These are phyloP conservation scores for Fusarium protoensiforme DNA, from an alignment of 2,329 filamentous ascomycete species.

Conservation along the genomic window DNA sequence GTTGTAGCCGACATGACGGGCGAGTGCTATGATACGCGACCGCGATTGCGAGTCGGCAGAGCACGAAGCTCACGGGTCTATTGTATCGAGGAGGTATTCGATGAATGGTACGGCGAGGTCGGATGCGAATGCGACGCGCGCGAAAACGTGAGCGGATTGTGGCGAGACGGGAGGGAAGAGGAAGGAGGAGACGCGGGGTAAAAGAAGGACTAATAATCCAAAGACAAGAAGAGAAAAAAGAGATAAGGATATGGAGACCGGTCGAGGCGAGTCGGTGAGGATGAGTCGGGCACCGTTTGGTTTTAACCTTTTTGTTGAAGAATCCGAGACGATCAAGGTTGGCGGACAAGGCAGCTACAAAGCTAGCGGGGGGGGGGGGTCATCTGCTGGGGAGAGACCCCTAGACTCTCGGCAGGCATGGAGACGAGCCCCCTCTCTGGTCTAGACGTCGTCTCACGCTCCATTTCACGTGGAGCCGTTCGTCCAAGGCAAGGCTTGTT, in stretches of 20 bases:
- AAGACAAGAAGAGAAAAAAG: neutral
- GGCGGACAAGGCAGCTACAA: neutral
- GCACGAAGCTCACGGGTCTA: neutral
- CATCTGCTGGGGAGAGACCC: conserved; percentile 1
- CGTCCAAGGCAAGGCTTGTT: neutral
- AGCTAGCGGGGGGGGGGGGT: neutral
- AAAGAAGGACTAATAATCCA: neutral
- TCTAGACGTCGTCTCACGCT: neutral
- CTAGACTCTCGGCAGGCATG: neutral
- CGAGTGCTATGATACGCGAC: neutral
- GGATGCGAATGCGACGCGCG: conserved; percentile 1
- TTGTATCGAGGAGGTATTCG: neutral
- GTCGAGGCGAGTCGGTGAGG: conserved; percentile 5
- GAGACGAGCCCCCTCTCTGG: neutral
- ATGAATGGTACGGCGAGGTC: neutral
- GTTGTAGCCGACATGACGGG: conserved; percentile 36
- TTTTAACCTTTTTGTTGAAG: neutral
- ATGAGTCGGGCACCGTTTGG: neutral
- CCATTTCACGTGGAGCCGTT: conserved; percentile 2
- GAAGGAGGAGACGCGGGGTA: neutral
- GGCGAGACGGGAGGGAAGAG: neutral
- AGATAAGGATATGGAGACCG: neutral
- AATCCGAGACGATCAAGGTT: neutral
- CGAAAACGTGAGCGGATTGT: neutral
- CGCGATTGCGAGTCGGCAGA: neutral